phyloP scores from a whole-genome alignment of 345 rosid genomes.

The Iberis pinnata region DNA sequence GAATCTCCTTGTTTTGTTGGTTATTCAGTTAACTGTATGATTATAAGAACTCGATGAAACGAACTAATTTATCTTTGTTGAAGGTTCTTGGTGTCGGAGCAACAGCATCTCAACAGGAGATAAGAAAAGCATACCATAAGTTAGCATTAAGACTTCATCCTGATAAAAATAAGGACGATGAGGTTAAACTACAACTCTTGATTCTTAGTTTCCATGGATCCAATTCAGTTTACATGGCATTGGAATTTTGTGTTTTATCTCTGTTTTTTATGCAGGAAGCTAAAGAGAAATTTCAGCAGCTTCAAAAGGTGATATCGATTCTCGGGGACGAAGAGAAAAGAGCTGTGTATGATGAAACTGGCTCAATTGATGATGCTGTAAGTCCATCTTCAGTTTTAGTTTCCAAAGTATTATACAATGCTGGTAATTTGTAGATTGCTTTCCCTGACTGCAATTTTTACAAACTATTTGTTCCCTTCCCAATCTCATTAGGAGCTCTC shows the following conservation, averaged over 20 bases:
- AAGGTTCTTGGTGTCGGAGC: slow-evolving; percentile 75
- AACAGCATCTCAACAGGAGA: slow-evolving; percentile 69
- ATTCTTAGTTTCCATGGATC: not conserved
- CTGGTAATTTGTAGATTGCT: not conserved
- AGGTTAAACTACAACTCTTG: slow-evolving; percentile 33
- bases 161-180: slow-evolving; percentile 85
- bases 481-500: slow-evolving; percentile 62
- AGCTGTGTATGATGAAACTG: slow-evolving; percentile 79
- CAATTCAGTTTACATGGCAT: slow-evolving; percentile 28
- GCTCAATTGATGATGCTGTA: slow-evolving; percentile 81
- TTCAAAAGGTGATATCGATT: slow-evolving; percentile 85
- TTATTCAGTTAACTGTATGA: not conserved
- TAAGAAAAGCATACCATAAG: slow-evolving; percentile 81
- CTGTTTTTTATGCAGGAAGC: slow-evolving; percentile 53
- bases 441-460: slow-evolving; percentile 1
- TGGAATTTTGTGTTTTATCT: not conserved
- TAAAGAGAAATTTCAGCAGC: slow-evolving; percentile 88
- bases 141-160: slow-evolving; percentile 83
- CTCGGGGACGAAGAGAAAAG: slow-evolving; percentile 87
- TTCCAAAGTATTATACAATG: not conserved
- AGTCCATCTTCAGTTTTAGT: slow-evolving; percentile 30
- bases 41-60: not conserved
- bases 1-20: slow-evolving; percentile 1
- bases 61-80: not conserved
- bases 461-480: not conserved